A percentile compares a stretch with the other conserved stretches of the same genome.
Evolutionary conservation across 371 early-diverging fungal genomes (phyloP).

Genomic region (Dinochytrium kinnereticum): DNA sequence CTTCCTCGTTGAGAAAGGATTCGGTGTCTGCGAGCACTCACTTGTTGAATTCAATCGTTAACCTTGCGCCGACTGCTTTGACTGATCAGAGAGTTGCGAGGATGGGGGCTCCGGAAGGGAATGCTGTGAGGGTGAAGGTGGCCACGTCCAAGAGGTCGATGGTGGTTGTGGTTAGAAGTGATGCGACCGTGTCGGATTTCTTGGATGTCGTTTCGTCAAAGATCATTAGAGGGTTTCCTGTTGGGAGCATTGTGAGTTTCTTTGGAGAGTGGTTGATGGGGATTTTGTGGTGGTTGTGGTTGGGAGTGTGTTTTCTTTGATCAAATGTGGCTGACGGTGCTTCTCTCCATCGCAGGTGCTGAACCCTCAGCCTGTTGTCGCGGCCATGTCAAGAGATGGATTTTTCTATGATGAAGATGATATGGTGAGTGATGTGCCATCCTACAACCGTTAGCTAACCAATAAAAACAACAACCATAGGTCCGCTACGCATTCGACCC

Average conservation of each 20-base stretch:
- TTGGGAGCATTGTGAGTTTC: constrained; percentile 16
- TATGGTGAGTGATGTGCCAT: constrained; percentile 9
- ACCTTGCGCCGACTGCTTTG: neutral
- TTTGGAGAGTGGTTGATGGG: neutral
- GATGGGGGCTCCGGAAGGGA: neutral
- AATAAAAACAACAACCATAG: too few species aligned
- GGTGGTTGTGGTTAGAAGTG: neutral
- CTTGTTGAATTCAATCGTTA: neutral
- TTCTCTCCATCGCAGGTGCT: too few species aligned
- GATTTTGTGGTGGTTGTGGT: neutral
- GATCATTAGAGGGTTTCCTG: constrained; percentile 20
- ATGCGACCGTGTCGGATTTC: constrained; percentile 24
- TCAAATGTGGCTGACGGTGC: too few species aligned
- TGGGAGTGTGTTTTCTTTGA: neutral
- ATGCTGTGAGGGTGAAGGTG: constrained; percentile 12
- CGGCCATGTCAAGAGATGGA: constrained; percentile 17
- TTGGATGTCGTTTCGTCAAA: constrained; percentile 16
- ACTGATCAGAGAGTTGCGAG: neutral
- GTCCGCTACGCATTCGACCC: constrained; percentile 19
- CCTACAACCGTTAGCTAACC: neutral
- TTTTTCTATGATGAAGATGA: constrained; percentile 20
- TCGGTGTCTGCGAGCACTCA: neutral
- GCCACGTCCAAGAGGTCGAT: constrained; percentile 16
- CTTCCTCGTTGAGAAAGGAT: neutral
- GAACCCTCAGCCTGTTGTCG: constrained; percentile 18